phyloP scores from a whole-genome alignment of 805 yeast species.

The Myxozyma mucilagina region DNA sequence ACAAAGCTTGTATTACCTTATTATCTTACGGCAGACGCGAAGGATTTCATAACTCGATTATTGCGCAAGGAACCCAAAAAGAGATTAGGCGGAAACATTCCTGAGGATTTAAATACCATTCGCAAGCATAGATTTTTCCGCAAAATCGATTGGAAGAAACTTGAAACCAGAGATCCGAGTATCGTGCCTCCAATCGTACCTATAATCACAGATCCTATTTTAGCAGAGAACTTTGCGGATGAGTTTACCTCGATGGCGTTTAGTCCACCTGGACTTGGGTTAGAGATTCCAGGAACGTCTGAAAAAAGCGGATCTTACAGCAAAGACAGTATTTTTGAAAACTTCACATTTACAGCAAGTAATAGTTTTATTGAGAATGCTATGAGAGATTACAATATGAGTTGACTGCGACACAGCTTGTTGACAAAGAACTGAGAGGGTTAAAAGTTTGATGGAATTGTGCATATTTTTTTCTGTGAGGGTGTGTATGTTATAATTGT shows the following conservation, averaged over 20 bases:
- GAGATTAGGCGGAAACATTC: constrained; percentile 54
- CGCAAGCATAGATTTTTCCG: constrained; percentile 75
- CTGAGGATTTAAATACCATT: constrained; percentile 53
- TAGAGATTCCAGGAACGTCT: constrained; percentile 10
- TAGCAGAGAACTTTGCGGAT: constrained; percentile 81
- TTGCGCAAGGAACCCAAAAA: constrained; percentile 69
- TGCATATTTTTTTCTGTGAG: neutral
- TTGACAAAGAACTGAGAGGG: neutral
- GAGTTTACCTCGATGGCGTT: constrained; percentile 70
- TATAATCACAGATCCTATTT: constrained; percentile 70
- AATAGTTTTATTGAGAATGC: constrained; percentile 29
- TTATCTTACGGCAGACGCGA: constrained; percentile 76
- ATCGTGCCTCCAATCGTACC: constrained; percentile 80
- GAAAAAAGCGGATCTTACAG: neutral
- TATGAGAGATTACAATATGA: constrained; percentile 7
- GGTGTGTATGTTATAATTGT: neutral
- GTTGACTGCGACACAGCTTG: neutral
- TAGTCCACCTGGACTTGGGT: constrained; percentile 30
- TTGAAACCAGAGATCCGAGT: constrained; percentile 51
- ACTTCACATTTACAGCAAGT: constrained; percentile 30
- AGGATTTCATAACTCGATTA: constrained; percentile 66
- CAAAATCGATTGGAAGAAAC: constrained; percentile 65
- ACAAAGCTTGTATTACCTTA: constrained; percentile 67
- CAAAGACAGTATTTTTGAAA: constrained; percentile 18
- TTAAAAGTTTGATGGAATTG: neutral